Evolutionary conservation across 208 protist genomes (phyloP), one percentile per base, ranked within the genome.

Genomic region (Leishmania guyanensis): DNA sequence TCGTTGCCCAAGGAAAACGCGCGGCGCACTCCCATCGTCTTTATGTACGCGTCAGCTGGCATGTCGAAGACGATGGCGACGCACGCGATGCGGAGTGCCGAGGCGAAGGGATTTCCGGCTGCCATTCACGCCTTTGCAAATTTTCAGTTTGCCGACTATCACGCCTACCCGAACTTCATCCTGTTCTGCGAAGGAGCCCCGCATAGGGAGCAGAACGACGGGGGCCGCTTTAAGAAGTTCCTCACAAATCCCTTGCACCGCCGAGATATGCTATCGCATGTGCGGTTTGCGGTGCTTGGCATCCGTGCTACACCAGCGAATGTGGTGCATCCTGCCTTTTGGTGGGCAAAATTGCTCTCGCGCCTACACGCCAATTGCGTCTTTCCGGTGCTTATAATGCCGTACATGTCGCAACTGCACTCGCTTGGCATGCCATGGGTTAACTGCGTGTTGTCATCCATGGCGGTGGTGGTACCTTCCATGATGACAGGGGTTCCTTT

Each of bases 31-130:
- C 81, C 82, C 4, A 58, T 91, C 17, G 66, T 80, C 5, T 80
- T 93, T 20, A 50, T 91, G 20, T 93, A 93, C 86, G 83, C 87
- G 58, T 89, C 89, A 6, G 74, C 89, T 12, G 87, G 87, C 16
- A 91, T 93, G 87, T 77, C 89, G 29, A 89, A 86, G 79, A 88
- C 89, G 51, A 85, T 93, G 60, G 89, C 87, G 10, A 36, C 75
- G 39, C 78, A 86, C 62, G 81, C 87, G n/a, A 73, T 72, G 65
- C 74, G 68, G 48, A 66, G 26, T 6, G 89, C 89, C 16, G 71
- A 75, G 39, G 81, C 84, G 29, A 78, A 88, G 22, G 83, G 87
- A n/a, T 90, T 93, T 77, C 83, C 78, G 9, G 72, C 80, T 6
- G 75, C 68, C 6, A 43, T 89, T 16, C 65, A 82, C 53, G 77